phyloP scores from a whole-genome alignment of 352 stramenopile genomes.

The Pythium phragmiticola region DNA sequence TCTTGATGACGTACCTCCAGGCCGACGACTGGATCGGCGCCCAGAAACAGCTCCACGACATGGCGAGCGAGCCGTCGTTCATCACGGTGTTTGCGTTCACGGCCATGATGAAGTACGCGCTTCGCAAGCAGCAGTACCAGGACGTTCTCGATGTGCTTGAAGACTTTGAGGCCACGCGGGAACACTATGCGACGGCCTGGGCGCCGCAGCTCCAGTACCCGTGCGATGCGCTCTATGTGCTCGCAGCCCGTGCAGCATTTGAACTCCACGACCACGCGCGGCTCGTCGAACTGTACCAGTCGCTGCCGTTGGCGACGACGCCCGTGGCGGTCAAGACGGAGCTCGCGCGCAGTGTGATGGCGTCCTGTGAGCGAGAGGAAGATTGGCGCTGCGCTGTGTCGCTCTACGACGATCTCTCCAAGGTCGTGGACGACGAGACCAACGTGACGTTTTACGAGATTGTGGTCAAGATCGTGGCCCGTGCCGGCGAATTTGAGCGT shows the following conservation, averaged over 20 bases:
- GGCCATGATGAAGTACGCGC: slow-evolving; percentile 66
- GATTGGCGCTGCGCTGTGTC: slow-evolving; percentile 79
- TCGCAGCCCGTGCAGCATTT: slow-evolving; percentile 50
- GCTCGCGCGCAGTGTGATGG: slow-evolving; percentile 47
- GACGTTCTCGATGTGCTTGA: slow-evolving; percentile 64
- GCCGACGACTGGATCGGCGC: slow-evolving; percentile 52
- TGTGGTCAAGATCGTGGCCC: slow-evolving; percentile 81
- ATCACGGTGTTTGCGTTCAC: slow-evolving; percentile 76
- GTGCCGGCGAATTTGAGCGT: slow-evolving; percentile 78
- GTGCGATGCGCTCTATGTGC: slow-evolving; percentile 59
- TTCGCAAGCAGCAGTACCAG: slow-evolving; percentile 33
- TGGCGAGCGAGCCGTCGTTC: slow-evolving; percentile 40
- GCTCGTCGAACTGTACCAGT: slow-evolving; percentile 59
- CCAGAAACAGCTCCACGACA: slow-evolving; percentile 44
- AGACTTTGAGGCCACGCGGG: slow-evolving; percentile 51
- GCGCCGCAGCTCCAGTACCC: slow-evolving; percentile 69
- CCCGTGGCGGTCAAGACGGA: slow-evolving; percentile 56
- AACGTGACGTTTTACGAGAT: slow-evolving; percentile 81
- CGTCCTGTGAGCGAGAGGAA: slow-evolving; percentile 55
- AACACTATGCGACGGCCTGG: slow-evolving; percentile 39
- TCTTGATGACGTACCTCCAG: slow-evolving; percentile 63
- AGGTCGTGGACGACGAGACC: slow-evolving; percentile 45
- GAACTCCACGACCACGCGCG: slow-evolving; percentile 54
- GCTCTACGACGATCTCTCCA: slow-evolving; percentile 72
- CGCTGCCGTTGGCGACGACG: slow-evolving; percentile 39